phyloP scores from a whole-genome alignment of 176 grass and related monocot genomes.

The Themeda triandra region DNA sequence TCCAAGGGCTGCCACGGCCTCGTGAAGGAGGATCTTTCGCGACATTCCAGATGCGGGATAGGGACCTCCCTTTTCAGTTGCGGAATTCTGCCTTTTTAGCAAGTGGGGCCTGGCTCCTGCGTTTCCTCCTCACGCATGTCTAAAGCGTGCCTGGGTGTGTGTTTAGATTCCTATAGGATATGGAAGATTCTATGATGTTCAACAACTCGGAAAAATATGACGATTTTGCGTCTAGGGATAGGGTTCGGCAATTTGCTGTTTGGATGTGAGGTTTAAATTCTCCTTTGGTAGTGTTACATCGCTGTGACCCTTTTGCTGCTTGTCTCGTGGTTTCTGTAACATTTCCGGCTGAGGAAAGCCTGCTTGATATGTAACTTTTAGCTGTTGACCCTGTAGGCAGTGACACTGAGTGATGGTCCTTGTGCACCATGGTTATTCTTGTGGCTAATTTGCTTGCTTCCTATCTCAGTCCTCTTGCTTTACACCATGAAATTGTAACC shows the following conservation, averaged over 20 bases:
- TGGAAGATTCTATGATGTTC: not conserved
- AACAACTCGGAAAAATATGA: not conserved
- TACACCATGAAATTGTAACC: not conserved
- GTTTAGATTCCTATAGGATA: conserved; percentile 14
- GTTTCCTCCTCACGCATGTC: not conserved
- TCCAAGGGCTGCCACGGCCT: not conserved
- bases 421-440: not conserved
- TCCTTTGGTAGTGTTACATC: conserved; percentile 18
- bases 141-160: conserved; percentile 1
- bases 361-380: not conserved
- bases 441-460: not conserved
- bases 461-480: not conserved
- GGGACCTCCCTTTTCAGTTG: not conserved
- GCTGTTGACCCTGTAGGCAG: not conserved
- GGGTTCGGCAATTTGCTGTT: not conserved
- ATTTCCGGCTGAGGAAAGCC: conserved; percentile 20
- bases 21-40: not conserved
- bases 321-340: conserved; percentile 23
- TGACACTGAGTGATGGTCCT: not conserved
- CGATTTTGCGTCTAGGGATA: not conserved
- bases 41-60: not conserved
- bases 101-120: conserved; percentile 9
- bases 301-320: conserved; percentile 11
- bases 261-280: not conserved
- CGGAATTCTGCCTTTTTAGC: conserved; percentile 7